Percentiles rank a stretch among this genome's conserved stretches.
Conservation (phyloP, 352 stramenopile species). For the Pythium rishiriense region DNA sequence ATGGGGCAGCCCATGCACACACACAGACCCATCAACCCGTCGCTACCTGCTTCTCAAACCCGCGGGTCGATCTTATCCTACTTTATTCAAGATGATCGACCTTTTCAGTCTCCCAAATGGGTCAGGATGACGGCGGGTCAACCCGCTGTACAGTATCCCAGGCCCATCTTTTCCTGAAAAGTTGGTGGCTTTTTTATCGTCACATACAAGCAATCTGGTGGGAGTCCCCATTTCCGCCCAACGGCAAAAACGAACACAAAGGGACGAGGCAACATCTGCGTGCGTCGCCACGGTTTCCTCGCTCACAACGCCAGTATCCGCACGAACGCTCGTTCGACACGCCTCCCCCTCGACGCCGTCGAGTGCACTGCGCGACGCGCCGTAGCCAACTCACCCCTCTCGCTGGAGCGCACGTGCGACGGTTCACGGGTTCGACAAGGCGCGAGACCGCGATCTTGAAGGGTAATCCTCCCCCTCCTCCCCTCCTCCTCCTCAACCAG, state of each 20-base stretch:
- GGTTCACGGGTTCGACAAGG: constrained; percentile 3
- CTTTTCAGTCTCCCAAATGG: neutral
- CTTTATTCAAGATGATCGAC: neutral
- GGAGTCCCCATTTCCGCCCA: neutral
- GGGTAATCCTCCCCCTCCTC: neutral
- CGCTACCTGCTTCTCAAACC: constrained; percentile 2
- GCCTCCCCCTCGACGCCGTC: neutral
- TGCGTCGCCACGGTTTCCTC: neutral
- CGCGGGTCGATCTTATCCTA: constrained; percentile 4
- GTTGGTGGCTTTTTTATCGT: constrained; percentile 30
- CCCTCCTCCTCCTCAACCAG: neutral
- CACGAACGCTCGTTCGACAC: neutral
- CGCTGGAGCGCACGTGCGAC: constrained; percentile 5
- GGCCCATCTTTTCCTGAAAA: constrained; percentile 14
- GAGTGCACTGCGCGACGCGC: neutral
- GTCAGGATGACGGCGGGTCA: neutral
- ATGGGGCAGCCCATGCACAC: neutral
- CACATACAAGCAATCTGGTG: constrained; percentile 24
- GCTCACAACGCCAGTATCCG: neutral
- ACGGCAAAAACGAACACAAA: constrained; percentile 13
- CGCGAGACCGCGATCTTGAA: constrained; percentile 4
- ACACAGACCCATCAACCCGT: constrained; percentile 14
- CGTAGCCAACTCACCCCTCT: neutral
- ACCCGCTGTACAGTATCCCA: neutral
- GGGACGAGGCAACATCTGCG: neutral